Base-by-base conservation (phyloP, 2,329 filamentous ascomycete genomes). In the Ceratocystis eucalypticola region DNA sequence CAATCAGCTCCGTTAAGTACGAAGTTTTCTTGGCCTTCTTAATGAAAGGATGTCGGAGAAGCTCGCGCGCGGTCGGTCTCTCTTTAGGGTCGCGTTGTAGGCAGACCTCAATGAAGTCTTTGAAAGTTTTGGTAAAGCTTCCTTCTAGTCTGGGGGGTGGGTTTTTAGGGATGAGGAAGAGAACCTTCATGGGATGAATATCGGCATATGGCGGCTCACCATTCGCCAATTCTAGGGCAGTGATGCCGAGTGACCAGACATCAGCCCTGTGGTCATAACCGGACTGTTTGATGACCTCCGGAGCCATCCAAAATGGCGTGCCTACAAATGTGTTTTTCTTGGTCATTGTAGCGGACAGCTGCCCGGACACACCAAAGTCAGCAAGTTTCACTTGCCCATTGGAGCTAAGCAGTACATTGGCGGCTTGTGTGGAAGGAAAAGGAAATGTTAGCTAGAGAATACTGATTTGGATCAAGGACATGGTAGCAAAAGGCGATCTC, bases 261-360 rank as follows among this genome's bases (percentile, higher is more conserved):
- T 97, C 93, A 57, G 93, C 93, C 77, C 96, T 96, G 78, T 96
- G 91, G 75, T 96, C 93, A 78, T 97, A 96, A 62, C 93, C 93
- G 67, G 91, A 96, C 75, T 99, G 93, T 77, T 96, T 96, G 76
- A 99, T 99, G 66, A 97, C 93, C 77, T 99, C 93, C 10, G 93
- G 93, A 2, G 94, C 93, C 93, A 99, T 99, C 94, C 94, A 99
- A 75, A 97, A 99, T 1, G 94, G 93, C 0, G 93, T 97, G 44
- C 94, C 94, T 41, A 99, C 93, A 75, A 97, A 99, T 0, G 93
- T 97, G 74, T 97, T 97, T 79, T 97, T 97, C 81, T 97, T 97
- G 69, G 93, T 96, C 92, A 97, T 97, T 62, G 93, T 99, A 5
- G 93, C 93, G 8, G 93, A 95, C 25, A 97, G 82, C 77, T 97